Conservation (phyloP, 495 filamentous ascomycete species). For the Aspergillus biplanus region DNA sequence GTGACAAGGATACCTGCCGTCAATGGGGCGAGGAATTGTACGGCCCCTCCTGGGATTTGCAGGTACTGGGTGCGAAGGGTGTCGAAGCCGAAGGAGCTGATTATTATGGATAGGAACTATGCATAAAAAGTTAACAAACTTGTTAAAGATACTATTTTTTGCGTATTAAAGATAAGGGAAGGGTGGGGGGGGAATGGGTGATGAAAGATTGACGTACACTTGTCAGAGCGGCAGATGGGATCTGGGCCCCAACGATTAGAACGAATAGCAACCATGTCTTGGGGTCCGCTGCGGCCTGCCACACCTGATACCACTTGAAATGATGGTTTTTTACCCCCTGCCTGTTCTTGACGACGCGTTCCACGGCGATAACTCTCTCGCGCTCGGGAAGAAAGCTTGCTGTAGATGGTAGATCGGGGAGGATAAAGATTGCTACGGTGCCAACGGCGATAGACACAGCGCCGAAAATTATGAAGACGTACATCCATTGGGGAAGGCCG, state of each 20-base stretch:
- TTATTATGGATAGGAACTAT: conserved; percentile 49
- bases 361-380: conserved; percentile 46
- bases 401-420: conserved; percentile 50
- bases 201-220: conserved; percentile 30
- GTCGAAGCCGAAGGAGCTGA: conserved; percentile 57
- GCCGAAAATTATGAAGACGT: conserved; percentile 55
- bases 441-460: conserved; percentile 38
- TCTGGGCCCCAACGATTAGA: conserved; percentile 38
- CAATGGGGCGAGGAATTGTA: conserved; percentile 44
- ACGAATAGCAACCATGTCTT: conserved; percentile 53
- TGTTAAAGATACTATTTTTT: no score
- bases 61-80: conserved; percentile 58
- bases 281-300: conserved; percentile 49
- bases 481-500: conserved; percentile 49
- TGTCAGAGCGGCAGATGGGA: conserved; percentile 44
- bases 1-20: conserved; percentile 41
- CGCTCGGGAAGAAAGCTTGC: conserved; percentile 48
- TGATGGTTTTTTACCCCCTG: conserved; percentile 53
- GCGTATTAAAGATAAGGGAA: not conserved
- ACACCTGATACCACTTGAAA: conserved; percentile 54
- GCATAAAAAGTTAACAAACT: no score
- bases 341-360: conserved; percentile 46
- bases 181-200: not conserved
- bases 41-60: conserved; percentile 52
- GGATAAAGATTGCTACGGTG: conserved; percentile 37